Percentiles rank a stretch among this genome's conserved stretches.
phyloP scores from a whole-genome alignment of 495 filamentous ascomycete genomes.

The Penicillium coprophilum region DNA sequence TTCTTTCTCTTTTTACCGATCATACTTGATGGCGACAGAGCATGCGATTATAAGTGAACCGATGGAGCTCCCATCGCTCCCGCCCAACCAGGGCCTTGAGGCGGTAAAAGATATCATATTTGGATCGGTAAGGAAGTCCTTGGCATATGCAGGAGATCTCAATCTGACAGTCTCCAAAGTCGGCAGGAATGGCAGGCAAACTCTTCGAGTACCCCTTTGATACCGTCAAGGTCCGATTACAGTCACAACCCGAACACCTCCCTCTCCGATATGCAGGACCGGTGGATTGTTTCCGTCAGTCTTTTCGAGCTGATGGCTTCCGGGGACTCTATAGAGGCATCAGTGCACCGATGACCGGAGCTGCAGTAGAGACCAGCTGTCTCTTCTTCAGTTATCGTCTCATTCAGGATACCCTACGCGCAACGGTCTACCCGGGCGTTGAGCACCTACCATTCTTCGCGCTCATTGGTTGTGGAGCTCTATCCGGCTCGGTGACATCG shows the following conservation, averaged over 20 bases:
- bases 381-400: constrained; percentile 86
- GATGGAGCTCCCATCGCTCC: constrained; percentile 44
- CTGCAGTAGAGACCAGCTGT: constrained; percentile 89
- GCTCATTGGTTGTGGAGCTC: constrained; percentile 73
- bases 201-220: constrained; percentile 98
- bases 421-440: constrained; percentile 49
- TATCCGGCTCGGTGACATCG: constrained; percentile 86
- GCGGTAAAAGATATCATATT: constrained; percentile 78
- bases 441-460: constrained; percentile 67
- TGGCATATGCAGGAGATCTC: constrained; percentile 12
- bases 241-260: constrained; percentile 74
- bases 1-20: constrained; percentile 26
- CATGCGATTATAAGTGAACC: constrained; percentile 45
- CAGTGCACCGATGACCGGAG: constrained; percentile 84
- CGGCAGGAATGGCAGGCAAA: constrained; percentile 89
- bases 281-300: constrained; percentile 89
- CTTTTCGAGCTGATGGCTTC: constrained; percentile 67
- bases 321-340: constrained; percentile 89
- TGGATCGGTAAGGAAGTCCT: constrained; percentile 66
- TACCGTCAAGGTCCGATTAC: constrained; percentile 83
- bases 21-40: constrained; percentile 46
- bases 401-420: constrained; percentile 66
- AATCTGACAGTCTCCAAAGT: constrained; percentile 40
- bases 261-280: constrained; percentile 85
- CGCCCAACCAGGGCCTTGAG: constrained; percentile 58